Evolutionary conservation across 352 stramenopile species (phyloP).

Genomic region (Phytophthora aleatoria): DNA sequence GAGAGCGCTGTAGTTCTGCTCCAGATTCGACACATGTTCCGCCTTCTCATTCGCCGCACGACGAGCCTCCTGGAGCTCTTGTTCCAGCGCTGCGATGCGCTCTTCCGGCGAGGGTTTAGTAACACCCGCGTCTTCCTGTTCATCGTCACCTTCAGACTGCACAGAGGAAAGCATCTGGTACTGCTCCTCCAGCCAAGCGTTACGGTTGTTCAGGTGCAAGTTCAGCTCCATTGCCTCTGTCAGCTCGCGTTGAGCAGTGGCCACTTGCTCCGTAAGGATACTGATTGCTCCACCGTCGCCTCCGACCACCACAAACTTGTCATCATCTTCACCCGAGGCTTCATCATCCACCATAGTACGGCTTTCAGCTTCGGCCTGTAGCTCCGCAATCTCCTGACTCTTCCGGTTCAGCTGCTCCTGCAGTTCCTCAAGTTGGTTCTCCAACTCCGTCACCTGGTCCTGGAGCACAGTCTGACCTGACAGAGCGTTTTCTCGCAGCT

Average conservation of each 20-base stretch:
- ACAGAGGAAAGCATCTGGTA: conserved; percentile 52
- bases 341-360: conserved; percentile 17
- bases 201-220: conserved; percentile 77
- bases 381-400: conserved; percentile 48
- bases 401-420: conserved; percentile 70
- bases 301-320: conserved; percentile 60
- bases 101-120: conserved; percentile 34
- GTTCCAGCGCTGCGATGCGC: conserved; percentile 37
- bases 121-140: conserved; percentile 32
- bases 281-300: conserved; percentile 50
- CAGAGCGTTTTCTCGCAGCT: conserved; percentile 61
- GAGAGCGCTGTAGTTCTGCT: conserved; percentile 48
- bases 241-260: conserved; percentile 69
- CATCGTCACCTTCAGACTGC: conserved; percentile 37
- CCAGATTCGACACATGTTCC: conserved; percentile 41
- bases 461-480: conserved; percentile 53
- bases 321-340: conserved; percentile 29
- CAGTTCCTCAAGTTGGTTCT: conserved; percentile 62
- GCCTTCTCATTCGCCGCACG: conserved; percentile 37
- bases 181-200: conserved; percentile 80
- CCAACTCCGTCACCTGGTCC: conserved; percentile 61
- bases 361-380: conserved; percentile 37
- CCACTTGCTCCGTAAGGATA: conserved; percentile 74
- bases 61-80: conserved; percentile 46
- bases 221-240: conserved; percentile 88